Evolutionary conservation across 2,329 filamentous ascomycete species (phyloP), one percentile per base, ranked within the genome.

Genomic region (Pseudofabraea citricarpa): DNA sequence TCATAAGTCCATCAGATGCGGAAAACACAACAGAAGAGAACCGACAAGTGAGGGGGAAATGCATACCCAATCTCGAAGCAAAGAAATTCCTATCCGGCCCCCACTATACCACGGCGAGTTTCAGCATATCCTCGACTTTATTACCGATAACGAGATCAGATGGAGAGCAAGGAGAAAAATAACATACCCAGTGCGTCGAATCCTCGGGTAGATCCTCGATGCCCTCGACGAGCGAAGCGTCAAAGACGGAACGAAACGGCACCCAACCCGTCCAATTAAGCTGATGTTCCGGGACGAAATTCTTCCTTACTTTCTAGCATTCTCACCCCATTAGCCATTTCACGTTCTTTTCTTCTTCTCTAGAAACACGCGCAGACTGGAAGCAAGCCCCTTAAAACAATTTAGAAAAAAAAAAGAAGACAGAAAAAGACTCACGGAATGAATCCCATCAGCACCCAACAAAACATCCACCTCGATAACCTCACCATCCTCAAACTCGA

Each of bases 241-340:
- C 57, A 36, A 67, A 67, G 1, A 65, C 56, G 4, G 61, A 57
- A 6, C 64, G 56, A 46, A 65, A 65, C 2, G 64, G 62, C 4
- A 62, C 60, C 56, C 56, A 60, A 4, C 64, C 64, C 13, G 61
- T 64, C 64, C 64, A 67, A 43, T 60, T 55, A 1, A 63, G 56
- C 31, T 55, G 42, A 10, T 57, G 62, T 6, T 51, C 49, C 2
- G 54, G 56, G 1, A 59, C 58, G 32, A 62, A 60, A 4, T 49
- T 33, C 36, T 36, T 49, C 39, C 56, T 43, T 1, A 57, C 55
- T 7, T 48, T 50, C 56, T 58, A 36, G 16, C n/a, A n/a, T n/a
- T n/a, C n/a, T n/a, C n/a, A n/a, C n/a, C n/a, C n/a, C n/a, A n/a
- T n/a, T n/a, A n/a, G n/a, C n/a, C n/a, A n/a, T n/a, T n/a, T n/a